Base-by-base conservation (phyloP, 228 moss, liverwort and hornwort species). In the Sphagnum magellanicum region DNA sequence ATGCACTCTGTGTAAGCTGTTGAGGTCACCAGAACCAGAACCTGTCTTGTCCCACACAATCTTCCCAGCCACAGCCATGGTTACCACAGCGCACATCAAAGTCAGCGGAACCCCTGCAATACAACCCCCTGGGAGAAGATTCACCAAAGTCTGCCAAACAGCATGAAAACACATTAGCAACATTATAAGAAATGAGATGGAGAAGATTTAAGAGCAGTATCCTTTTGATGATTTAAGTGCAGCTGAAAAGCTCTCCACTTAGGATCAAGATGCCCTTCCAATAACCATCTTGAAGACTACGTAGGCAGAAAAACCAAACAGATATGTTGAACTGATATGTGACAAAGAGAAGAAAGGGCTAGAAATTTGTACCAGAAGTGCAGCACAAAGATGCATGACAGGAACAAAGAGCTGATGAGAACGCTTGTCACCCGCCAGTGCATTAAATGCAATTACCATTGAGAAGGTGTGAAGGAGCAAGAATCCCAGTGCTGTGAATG, bases 401-500 rank as follows among this genome's bases (percentile, higher is more conserved):
- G 97, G 97, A 68, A 87, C 93, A 83, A 93, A 91, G 50, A 91
- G 57, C 65, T 90, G 91, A 73, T 91, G 91, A 67, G 76, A 71
- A 52, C 78, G 85, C 52, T 87, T 82, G 66, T 73, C 77, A 14
- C 87, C 88, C 15, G 88, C 75, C 73, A 91, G 83, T 61, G 85
- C 91, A 50, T 84, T 86, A 77, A 98, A 98, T 68, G 93, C 81
- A 77, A 98, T 89, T 14, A 98, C 68, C 97, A 93, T 98, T 46
- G 91, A 93, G 77, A 88, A 88, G 50, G 88, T 84, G 68, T 93
- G 97, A 59, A 98, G 83, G 13, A 98, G 78, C 63, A 91, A 85
- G 71, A 93, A 91, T 53, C 90, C 88, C 55, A 98, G 76, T 59
- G 88, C 80, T 9, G 84, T 88, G 74, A 93, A 84, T 6, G 97